Base-by-base conservation (phyloP, 2,329 filamentous ascomycete genomes). In the Botrytis hyacinthi region DNA sequence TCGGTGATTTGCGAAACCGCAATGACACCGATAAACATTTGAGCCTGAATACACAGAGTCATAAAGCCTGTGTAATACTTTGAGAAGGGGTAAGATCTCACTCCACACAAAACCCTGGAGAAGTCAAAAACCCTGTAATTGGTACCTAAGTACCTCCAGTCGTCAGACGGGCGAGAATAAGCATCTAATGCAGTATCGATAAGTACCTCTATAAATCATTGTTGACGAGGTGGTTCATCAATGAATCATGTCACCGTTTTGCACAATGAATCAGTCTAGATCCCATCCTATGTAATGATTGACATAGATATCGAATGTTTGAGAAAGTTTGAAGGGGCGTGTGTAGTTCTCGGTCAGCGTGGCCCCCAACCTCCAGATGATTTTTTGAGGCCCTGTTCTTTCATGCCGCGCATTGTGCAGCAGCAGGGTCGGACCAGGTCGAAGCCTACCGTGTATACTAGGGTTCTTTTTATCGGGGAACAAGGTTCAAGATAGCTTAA, bases 401-500 rank as follows among this genome's bases (percentile, higher is more conserved):
- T 70, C 35, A 54, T 44, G 61, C 70, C 61, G 70, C 61, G 44
- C 70, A 72, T 37, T 67, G 70, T 67, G 70, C 70, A 72, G 48
- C n/a, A 18, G 35, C 65, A 68, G 69, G 70, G 59, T 54, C 70
- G 44, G 48, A 44, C 46, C 60, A n/a, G 60, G 32, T 44, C 44
- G 22, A 54, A 40, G 60, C 59, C 35, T 57, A 54, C 65, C 35
- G 46, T 72, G 46, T 68, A 16, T 44, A 26, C 70, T 54, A 46
- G 70, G 70, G 66, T 54, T 18, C 16, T 46, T 16, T 22, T 46
- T 46, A 37, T 72, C 70, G 70, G 70, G 70, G 70, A 72, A 72
- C 61, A 72, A 37, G 70, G 70, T 29, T 57, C 22, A 48, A 51
- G 48, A 18, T 68, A 32, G 62, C 32, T 71, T 71, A 62, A 71